Base-by-base conservation (phyloP, 495 filamentous ascomycete genomes). In the Aspergillus funiculosus region DNA sequence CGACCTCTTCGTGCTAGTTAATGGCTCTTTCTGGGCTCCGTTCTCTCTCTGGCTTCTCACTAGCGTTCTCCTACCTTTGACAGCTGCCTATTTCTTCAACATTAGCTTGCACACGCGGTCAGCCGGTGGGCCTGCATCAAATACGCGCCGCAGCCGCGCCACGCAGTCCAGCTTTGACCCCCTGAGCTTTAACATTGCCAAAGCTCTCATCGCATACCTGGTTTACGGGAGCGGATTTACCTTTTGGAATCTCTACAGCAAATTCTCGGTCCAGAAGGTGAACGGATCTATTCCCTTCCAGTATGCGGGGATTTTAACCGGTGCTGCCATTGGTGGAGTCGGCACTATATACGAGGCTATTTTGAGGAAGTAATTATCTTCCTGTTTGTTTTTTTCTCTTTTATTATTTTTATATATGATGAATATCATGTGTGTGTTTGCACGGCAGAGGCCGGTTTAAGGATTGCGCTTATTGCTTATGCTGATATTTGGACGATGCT, bases 31-130 rank as follows among this genome's bases (percentile, higher is more conserved):
- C 72, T 98, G 92, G 92, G 77, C 73, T 0, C 84, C 89, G 0
- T 79, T 86, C 22, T 69, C 79, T 7, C 72, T 92, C 17, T 98
- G 94, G 91, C 51, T 77, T 2, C 58, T 83, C 20, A 91, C 87
- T 2, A 81, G 76, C 54, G 50, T 89, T 11, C 20, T 84, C 10
- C 38, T 91, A 49, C 92, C 92, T 3, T 54, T 81, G 42, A 43
- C 83, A 19, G 74, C 78, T 26, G 87, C 85, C 1, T 96, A 89
- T 58, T 91, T 96, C 60, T 79, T 94, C 72, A 96, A 98, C 61
- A 57, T 96, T 53, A 85, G 78, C 54, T 60, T 72, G 48, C 60
- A 67, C n/a, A 43, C 60, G 18, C 52, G 48, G 14, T 31, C 39
- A 11, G 35, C 64, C 60, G 48, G 67, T 61, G 42, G 51, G 59